Evolutionary conservation across 768 basidiomycete genomes (phyloP).

Genomic region (Leccinum barrowsii): DNA sequence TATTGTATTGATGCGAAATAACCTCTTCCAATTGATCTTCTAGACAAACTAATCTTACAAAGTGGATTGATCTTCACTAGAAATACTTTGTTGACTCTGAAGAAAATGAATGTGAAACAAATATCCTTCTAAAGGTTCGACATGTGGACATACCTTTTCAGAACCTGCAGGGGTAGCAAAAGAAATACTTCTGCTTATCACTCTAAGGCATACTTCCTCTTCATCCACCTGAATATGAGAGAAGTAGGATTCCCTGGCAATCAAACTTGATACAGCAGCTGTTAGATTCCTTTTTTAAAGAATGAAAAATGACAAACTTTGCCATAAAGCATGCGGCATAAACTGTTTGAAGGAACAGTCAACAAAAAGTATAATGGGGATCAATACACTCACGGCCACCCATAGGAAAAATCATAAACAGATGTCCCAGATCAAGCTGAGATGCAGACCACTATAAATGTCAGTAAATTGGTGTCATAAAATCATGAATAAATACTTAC

Average conservation of each 20-base stretch:
- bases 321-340: constrained; percentile 29
- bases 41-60: background rate
- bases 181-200: background rate
- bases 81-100: constrained; percentile 1
- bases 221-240: background rate
- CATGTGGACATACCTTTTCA: constrained; percentile 1
- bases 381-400: constrained; percentile 19
- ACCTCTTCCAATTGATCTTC: background rate
- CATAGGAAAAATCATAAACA: constrained; percentile 24
- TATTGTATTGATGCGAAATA: background rate
- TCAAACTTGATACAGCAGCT: constrained; percentile 9
- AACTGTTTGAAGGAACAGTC: constrained; percentile 10
- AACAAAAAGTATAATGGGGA: background rate
- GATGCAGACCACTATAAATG: constrained; percentile 17
- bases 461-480: background rate
- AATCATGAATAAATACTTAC: constrained; percentile 11
- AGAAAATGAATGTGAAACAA: background rate
- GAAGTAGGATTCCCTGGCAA: constrained; percentile 30
- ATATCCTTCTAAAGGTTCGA: background rate
- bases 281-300: background rate
- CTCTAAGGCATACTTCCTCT: background rate
- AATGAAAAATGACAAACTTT: constrained; percentile 16
- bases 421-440: constrained; percentile 17
- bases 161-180: constrained; percentile 2
- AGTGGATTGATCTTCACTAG: background rate